Percentiles rank a stretch among this genome's conserved stretches.
Evolutionary conservation across 306 rosid genomes (phyloP).

Genomic region (Rosa rugosa): DNA sequence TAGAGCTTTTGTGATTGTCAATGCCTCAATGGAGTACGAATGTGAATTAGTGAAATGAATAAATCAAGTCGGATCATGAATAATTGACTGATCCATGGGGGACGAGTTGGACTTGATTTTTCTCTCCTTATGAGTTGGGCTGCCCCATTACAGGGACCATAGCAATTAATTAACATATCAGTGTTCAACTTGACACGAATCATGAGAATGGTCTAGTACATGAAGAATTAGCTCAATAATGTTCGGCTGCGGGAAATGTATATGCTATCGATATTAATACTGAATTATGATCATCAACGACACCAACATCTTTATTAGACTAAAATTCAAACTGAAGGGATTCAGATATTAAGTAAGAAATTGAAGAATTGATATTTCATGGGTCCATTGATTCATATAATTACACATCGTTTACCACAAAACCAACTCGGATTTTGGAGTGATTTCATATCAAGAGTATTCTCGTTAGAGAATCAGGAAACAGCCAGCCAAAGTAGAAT

Average conservation of each 20-base stretch:
- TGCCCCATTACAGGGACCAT: neutral
- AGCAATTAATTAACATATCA: no score
- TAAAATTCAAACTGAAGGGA: neutral
- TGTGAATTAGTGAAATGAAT: no score
- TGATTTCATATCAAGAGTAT: neutral
- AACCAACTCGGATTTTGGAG: neutral
- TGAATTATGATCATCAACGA: neutral
- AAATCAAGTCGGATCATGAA: no score
- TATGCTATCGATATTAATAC: neutral
- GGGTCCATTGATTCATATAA: slow-evolving; percentile 7
- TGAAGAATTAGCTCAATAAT: neutral
- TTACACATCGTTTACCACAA: slow-evolving; percentile 6
- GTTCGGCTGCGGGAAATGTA: neutral
- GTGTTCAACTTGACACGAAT: neutral
- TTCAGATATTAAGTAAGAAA: neutral
- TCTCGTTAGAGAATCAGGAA: neutral
- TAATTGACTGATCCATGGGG: neutral
- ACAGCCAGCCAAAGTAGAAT: slow-evolving; percentile 15
- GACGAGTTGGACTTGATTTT: neutral
- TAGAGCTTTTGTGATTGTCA: no score
- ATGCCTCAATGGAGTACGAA: no score
- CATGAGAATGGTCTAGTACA: neutral
- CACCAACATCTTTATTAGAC: neutral
- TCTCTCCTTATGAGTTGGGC: neutral
- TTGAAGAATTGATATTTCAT: slow-evolving; percentile 10